A percentile compares a stretch with the other conserved stretches of the same genome.
Conservation (phyloP, 371 early-diverging fungal species). For the Zychaea mexicana region DNA sequence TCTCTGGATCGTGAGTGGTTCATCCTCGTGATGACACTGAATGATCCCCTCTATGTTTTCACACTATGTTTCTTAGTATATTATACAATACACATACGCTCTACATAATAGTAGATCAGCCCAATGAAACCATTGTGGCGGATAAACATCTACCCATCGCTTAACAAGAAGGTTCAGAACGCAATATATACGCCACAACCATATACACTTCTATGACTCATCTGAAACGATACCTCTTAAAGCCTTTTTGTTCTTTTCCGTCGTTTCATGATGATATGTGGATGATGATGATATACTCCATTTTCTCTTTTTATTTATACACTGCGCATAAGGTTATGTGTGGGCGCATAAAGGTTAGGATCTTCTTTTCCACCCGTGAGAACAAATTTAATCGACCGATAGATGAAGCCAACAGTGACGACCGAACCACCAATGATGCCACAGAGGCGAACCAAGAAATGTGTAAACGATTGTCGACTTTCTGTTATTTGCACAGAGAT, state of each 20-base stretch:
- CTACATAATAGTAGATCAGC: too few relatives aligned
- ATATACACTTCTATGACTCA: constrained; percentile 2
- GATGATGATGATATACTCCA: not conserved
- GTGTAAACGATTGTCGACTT: constrained; percentile 58
- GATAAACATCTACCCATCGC: not conserved
- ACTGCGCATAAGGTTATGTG: constrained; percentile 37
- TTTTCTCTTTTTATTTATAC: constrained; percentile 18
- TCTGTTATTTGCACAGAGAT: constrained; percentile 83
- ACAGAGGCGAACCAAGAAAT: constrained; percentile 84
- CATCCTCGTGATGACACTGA: not conserved
- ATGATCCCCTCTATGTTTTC: too few relatives aligned
- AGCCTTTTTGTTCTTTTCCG: not conserved
- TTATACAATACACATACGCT: too few relatives aligned
- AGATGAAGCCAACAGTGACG: constrained; percentile 61
- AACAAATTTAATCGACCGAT: constrained; percentile 37
- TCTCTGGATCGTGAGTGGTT: not conserved
- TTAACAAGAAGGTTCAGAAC: not conserved
- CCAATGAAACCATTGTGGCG: too few relatives aligned
- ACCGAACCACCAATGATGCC: constrained; percentile 88
- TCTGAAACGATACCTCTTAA: too few relatives aligned
- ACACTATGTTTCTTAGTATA: too few relatives aligned
- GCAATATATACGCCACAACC: not conserved
- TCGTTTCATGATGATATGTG: not conserved
- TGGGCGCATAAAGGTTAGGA: constrained; percentile 37
- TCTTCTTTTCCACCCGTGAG: constrained; percentile 48